Evolutionary conservation across 257 asterid species (phyloP), one percentile per base, ranked within the genome.

Genomic region (Salvia rosmarinus): DNA sequence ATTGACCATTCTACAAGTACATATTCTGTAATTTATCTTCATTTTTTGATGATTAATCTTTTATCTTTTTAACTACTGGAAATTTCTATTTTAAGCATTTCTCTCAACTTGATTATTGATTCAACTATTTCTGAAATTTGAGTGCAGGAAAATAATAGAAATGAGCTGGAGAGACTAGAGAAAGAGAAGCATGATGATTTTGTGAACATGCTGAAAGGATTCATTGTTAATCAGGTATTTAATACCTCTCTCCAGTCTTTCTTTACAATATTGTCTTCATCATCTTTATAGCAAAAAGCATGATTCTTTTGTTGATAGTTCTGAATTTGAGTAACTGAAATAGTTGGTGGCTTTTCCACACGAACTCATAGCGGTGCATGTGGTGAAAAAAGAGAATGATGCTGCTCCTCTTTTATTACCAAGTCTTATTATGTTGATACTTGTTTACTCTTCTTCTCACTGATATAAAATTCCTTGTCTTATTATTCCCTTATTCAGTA

Each of bases 101-200:
- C 17, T 19, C 9, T 57, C 32, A 6, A 49, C 35, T 47, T 59
- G 59, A 67, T 58, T 13, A 59, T 39, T 8, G 3, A 64, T 60
- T 39, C 28, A 50, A 1, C 1, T 51, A 56, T 63, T 17, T 61
- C 44, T 49, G 20, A 14, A 25, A 54, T 14, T 47, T 47, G 50
- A 59, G 17, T 85, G 83, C 88, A 94, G 99, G 96, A 85, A 82
- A 94, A 89, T 81, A 91, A 94, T 75, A 87, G 78, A 85, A 91
- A 78, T 63, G 99, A 94, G 83, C 85, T 91, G 54, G 99, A 82
- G 76, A 91, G 99, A 88, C 83, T 91, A 37, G 97, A 91, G 69
- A 82, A 74, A 75, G 97, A 94, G 88, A 86, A 85, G 80, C 90
- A 74, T 32, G 96, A 89, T 68, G 99, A 94, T 84, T 85, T 94